A percentile compares a stretch with the other conserved stretches of the same genome.
Conservation (phyloP, 2,329 filamentous ascomycete genomes). For the Beauveria brongniartii region DNA sequence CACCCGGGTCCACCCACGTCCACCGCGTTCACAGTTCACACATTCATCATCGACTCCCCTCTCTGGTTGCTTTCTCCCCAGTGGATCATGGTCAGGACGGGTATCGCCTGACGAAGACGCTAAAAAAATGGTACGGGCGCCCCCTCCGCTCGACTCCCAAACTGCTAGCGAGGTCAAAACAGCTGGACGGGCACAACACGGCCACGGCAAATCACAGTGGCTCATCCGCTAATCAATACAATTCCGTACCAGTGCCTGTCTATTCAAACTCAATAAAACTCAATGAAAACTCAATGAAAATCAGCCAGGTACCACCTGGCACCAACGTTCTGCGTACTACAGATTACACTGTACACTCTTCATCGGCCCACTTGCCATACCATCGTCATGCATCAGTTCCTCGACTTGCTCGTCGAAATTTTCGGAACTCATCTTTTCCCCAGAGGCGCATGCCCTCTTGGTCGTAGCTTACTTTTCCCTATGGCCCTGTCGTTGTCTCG, state of each 20-base stretch:
- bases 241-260: too few relatives aligned
- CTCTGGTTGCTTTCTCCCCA: neutral
- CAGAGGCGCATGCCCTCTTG: neutral
- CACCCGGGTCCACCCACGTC: neutral
- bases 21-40: too few relatives aligned
- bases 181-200: neutral
- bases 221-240: too few relatives aligned
- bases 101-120: conserved; percentile 7
- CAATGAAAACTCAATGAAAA: too few relatives aligned
- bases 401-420: too few relatives aligned
- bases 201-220: neutral
- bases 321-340: too few relatives aligned
- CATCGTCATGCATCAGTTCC: too few relatives aligned
- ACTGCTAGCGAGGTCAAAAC: neutral
- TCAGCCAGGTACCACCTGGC: too few relatives aligned
- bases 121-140: neutral
- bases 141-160: neutral
- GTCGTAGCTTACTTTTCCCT: conserved; percentile 6
- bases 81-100: conserved; percentile 6
- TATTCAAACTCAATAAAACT: too few relatives aligned
- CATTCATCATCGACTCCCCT: neutral
- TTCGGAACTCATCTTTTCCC: neutral
- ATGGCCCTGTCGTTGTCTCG: neutral
- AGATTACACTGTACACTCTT: too few relatives aligned
- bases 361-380: too few relatives aligned